A percentile compares a stretch with the other conserved stretches of the same genome.
Conservation (phyloP, 116 monocot genomes). For the Papilionanthe hybrid region DNA sequence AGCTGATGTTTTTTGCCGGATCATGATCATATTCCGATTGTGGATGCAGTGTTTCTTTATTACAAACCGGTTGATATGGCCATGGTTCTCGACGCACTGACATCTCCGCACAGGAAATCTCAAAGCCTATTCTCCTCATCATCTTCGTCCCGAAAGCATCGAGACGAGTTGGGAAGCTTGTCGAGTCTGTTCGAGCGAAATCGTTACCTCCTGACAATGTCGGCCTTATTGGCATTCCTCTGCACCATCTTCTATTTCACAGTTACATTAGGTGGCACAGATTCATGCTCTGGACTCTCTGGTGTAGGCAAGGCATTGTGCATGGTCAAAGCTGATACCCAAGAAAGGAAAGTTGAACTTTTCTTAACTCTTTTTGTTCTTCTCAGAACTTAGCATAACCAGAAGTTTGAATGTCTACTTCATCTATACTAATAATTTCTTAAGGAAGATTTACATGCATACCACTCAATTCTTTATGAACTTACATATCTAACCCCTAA, state of each 20-base stretch:
- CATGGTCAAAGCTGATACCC: constrained; percentile 18
- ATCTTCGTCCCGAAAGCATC: constrained; percentile 23
- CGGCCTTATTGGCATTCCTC: constrained; percentile 56
- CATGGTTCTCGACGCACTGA: constrained; percentile 57
- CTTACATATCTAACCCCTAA: too few relatives aligned
- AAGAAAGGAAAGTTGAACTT: constrained; percentile 6
- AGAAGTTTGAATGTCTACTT: too few relatives aligned
- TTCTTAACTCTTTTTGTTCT: not conserved
- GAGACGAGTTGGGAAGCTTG: constrained; percentile 56
- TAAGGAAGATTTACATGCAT: too few relatives aligned
- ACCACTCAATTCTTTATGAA: too few relatives aligned
- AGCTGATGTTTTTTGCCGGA: too few relatives aligned
- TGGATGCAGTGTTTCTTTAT: too few relatives aligned
- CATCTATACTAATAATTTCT: too few relatives aligned
- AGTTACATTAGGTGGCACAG: constrained; percentile 28
- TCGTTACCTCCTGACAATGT: constrained; percentile 73
- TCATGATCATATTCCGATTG: too few relatives aligned
- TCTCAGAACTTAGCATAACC: too few relatives aligned
- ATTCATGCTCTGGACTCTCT: constrained; percentile 20
- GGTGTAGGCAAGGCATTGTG: constrained; percentile 31
- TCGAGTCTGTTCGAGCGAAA: constrained; percentile 60
- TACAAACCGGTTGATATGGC: not conserved
- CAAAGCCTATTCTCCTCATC: constrained; percentile 34
- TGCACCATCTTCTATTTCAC: constrained; percentile 91
- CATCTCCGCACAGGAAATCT: constrained; percentile 70